phyloP scores from a whole-genome alignment of 768 basidiomycete species.

The Pleurotus djamor region DNA sequence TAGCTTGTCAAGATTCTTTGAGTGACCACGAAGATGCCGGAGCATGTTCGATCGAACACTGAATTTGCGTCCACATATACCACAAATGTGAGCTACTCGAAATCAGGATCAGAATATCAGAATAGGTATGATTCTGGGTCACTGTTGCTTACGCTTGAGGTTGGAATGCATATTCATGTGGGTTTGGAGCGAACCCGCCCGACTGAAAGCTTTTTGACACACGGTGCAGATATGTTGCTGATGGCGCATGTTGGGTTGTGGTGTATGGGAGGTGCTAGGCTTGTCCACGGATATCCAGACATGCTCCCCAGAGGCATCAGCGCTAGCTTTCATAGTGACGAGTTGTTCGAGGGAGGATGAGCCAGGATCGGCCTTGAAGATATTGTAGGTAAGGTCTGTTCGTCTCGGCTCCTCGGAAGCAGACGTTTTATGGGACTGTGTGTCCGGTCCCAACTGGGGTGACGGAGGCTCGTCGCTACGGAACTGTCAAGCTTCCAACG shows the following conservation, averaged over 20 bases:
- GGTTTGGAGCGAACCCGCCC: neutral
- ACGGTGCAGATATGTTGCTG: neutral
- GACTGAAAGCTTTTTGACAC: neutral
- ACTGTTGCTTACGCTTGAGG: conserved; percentile 13
- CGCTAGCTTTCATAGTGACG: neutral
- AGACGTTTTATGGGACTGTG: no score
- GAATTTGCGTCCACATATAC: no score
- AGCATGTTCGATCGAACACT: no score
- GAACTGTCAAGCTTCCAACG: no score
- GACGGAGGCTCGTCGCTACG: no score
- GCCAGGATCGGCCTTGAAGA: neutral
- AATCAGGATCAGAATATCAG: no score
- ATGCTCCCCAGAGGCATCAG: neutral
- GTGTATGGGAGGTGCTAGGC: neutral
- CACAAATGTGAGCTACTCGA: no score
- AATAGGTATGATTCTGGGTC: no score
- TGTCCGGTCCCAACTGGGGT: no score
- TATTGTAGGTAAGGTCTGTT: neutral
- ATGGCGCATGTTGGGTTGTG: neutral
- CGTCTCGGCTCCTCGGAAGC: no score
- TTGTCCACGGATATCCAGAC: neutral
- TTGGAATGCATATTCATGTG: neutral
- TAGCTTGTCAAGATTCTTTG: no score
- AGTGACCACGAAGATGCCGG: no score
- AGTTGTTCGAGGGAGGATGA: neutral